Evolutionary conservation across 176 grass and related monocot species (phyloP).

Genomic region (Bolboschoenus planiculmis): DNA sequence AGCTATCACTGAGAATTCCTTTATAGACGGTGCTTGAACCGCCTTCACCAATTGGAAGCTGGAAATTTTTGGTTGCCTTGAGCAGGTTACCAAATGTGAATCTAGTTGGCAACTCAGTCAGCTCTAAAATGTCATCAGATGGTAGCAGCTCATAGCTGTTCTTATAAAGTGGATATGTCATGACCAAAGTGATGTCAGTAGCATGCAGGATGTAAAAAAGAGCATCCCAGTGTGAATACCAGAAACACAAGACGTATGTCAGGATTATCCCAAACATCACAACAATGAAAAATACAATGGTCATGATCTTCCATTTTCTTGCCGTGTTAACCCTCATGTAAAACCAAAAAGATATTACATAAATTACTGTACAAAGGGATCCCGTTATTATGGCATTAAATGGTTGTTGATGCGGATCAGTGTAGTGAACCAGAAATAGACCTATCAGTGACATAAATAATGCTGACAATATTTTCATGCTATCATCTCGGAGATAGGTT

Average conservation of each 20-base stretch:
- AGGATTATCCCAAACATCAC: background rate
- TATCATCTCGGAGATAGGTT: background rate
- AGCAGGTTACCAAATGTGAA: conserved; percentile 11
- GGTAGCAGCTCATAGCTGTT: background rate
- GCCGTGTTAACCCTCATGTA: background rate
- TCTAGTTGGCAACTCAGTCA: background rate
- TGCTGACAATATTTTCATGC: background rate
- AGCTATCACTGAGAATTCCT: conserved; percentile 39
- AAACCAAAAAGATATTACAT: background rate
- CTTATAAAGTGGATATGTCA: background rate
- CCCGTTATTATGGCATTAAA: background rate
- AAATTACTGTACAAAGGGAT: background rate
- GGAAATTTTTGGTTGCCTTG: conserved; percentile 35
- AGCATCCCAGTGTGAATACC: background rate
- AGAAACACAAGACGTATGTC: background rate
- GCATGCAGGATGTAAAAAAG: background rate
- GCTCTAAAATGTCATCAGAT: background rate
- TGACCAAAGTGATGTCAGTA: background rate
- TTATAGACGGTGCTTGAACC: conserved; percentile 36
- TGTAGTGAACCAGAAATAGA: background rate
- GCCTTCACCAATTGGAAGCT: conserved; percentile 26
- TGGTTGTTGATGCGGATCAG: background rate
- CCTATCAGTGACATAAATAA: background rate
- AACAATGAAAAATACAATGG: background rate
- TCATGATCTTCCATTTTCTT: background rate